Evolutionary conservation across 2,329 filamentous ascomycete species (phyloP).

Genomic region (Diaporthe velutina): DNA sequence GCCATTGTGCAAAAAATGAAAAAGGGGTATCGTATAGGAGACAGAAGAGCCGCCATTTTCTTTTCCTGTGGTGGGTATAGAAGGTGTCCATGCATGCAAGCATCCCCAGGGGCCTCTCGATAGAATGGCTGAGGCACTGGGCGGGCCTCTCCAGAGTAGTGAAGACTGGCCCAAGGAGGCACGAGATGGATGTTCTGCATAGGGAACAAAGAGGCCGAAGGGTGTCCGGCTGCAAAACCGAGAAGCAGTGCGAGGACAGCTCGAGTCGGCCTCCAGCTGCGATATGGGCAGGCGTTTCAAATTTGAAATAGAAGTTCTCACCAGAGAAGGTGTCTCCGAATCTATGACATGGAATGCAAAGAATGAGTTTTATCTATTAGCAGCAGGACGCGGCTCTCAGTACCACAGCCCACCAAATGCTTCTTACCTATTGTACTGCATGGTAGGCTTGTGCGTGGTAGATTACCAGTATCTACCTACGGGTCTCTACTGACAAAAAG

Average conservation of each 20-base stretch:
- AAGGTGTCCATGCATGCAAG: slow-evolving; percentile 17
- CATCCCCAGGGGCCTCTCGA: slow-evolving; percentile 10
- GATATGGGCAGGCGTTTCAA: slow-evolving; percentile 14
- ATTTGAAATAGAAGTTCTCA: slow-evolving; percentile 27
- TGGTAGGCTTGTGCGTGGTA: no score
- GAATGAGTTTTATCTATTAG: background rate
- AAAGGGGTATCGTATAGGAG: background rate
- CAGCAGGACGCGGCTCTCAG: background rate
- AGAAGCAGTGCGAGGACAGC: slow-evolving; percentile 18
- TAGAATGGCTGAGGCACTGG: slow-evolving; percentile 26
- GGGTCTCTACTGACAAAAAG: no score
- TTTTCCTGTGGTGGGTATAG: slow-evolving; percentile 19
- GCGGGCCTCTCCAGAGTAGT: background rate
- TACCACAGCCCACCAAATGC: background rate
- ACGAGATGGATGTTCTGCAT: slow-evolving; percentile 9
- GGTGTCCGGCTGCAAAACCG: background rate
- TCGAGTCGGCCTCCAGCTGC: background rate
- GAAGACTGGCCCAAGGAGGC: slow-evolving; percentile 9
- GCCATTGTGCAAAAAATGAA: slow-evolving; percentile 28
- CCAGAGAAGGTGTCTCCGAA: background rate
- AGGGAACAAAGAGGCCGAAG: slow-evolving; percentile 1
- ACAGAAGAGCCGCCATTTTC: slow-evolving; percentile 6
- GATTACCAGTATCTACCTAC: no score
- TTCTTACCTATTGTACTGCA: no score
- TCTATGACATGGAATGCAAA: background rate